phyloP scores from a whole-genome alignment of 2,329 filamentous ascomycete species.

The Knufia petricola region DNA sequence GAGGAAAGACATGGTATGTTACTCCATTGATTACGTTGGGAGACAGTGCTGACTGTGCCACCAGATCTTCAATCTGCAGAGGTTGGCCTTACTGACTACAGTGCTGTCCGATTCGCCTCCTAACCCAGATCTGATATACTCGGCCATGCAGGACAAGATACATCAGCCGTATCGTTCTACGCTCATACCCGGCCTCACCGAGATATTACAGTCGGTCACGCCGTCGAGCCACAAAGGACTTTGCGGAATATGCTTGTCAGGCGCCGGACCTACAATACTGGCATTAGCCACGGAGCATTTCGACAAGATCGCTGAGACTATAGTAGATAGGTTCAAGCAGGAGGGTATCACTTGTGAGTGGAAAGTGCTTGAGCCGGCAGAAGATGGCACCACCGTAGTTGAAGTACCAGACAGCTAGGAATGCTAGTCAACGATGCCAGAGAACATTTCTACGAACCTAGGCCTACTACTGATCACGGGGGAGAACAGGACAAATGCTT shows the following conservation, averaged over 20 bases:
- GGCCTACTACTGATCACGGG: too few species aligned
- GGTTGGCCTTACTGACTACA: constrained; percentile 81
- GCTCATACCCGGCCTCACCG: constrained; percentile 81
- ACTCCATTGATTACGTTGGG: too few species aligned
- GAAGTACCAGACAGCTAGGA: constrained; percentile 11
- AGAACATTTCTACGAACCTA: constrained; percentile 8
- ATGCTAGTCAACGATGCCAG: neutral
- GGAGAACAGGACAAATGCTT: constrained; percentile 2
- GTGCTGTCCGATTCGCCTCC: constrained; percentile 83
- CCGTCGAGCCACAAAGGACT: constrained; percentile 78
- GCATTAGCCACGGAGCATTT: constrained; percentile 88
- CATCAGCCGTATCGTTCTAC: constrained; percentile 92
- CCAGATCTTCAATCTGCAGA: constrained; percentile 76
- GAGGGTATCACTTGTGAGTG: constrained; percentile 64
- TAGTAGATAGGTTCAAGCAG: constrained; percentile 61
- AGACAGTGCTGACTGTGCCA: neutral
- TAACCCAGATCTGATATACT: constrained; percentile 86
- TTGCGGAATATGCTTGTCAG: constrained; percentile 87
- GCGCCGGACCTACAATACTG: constrained; percentile 88
- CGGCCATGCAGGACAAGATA: constrained; percentile 97
- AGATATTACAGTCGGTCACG: constrained; percentile 85
- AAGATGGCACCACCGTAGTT: constrained; percentile 44
- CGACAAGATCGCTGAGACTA: constrained; percentile 69
- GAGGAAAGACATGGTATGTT: constrained; percentile 67
- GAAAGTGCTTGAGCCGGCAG: constrained; percentile 79